A percentile compares a stretch with the other conserved stretches of the same genome.
phyloP scores from a whole-genome alignment of 2,329 filamentous ascomycete species.

The Fusarium pilosicola region DNA sequence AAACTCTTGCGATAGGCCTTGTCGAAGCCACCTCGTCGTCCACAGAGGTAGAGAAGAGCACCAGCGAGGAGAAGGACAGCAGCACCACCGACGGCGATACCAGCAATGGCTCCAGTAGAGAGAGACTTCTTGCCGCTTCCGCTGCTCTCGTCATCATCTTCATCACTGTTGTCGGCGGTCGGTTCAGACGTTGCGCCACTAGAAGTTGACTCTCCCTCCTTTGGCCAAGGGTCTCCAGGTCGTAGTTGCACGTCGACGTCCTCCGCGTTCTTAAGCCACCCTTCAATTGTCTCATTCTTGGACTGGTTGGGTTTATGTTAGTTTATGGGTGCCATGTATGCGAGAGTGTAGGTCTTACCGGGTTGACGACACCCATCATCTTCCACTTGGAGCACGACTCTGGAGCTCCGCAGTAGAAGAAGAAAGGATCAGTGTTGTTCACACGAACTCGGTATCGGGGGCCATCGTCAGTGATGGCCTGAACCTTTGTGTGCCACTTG shows the following conservation, averaged over 20 bases:
- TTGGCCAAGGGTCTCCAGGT: slow-evolving; percentile 65
- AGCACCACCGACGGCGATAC: slow-evolving; percentile 64
- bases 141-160: not conserved
- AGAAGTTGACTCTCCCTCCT: slow-evolving; percentile 52
- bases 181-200: slow-evolving; percentile 8
- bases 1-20: slow-evolving; percentile 45
- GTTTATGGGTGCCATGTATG: not conserved
- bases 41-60: slow-evolving; percentile 59
- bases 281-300: slow-evolving; percentile 56
- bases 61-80: slow-evolving; percentile 57
- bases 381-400: slow-evolving; percentile 70
- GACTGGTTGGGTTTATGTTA: slow-evolving; percentile 51
- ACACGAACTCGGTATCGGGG: slow-evolving; percentile 58
- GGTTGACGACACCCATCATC: slow-evolving; percentile 83
- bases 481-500: slow-evolving; percentile 60
- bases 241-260: slow-evolving; percentile 63
- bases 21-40: slow-evolving; percentile 49
- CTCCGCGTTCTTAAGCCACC: slow-evolving; percentile 59
- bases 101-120: slow-evolving; percentile 64
- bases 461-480: slow-evolving; percentile 56
- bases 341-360: slow-evolving; percentile 52
- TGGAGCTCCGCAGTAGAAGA: slow-evolving; percentile 76
- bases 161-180: slow-evolving; percentile 6
- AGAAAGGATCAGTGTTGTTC: slow-evolving; percentile 71
- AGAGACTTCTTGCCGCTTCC: slow-evolving; percentile 22